Evolutionary conservation across 352 stramenopile genomes (phyloP), one percentile per base, ranked within the genome.

Genomic region (Thraustochytrium sp.): DNA sequence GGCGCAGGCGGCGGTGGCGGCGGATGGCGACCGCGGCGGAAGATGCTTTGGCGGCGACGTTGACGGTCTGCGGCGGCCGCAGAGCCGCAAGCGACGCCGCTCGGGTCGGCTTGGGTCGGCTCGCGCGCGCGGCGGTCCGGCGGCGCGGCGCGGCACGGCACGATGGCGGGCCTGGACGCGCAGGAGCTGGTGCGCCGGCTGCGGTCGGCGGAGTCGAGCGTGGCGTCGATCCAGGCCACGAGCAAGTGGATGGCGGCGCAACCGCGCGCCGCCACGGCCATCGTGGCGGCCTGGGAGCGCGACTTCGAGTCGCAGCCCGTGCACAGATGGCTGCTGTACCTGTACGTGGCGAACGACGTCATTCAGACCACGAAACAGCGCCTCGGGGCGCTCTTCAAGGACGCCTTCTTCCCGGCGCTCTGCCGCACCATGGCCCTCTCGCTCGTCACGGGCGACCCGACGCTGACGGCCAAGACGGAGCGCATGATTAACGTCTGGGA

Each of bases 301-400:
- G 65, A 77, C 23, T 40, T 44, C 29, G 65, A 18, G 40, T 18
- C 42, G 40, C 65, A 62, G 65, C 42, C 42, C 23, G 37, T 34
- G 26, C 4, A 26, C 46, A 61, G 42, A 11, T 49, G 68, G 53
- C 68, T 80, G 26, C 42, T 75, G 68, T 51, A 55, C 44, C 38
- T 80, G 26, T 80, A 80, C 51, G 68, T 80, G 34, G 68, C 68
- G 13, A 80, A 80, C 53, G 68, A 80, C 34, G 68, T 80, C 34
- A 51, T 80, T 4, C 68, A 80, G 49, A 80, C 68, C 13, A 80
- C 68, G 2, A 9, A 23, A 9, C 31, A 64, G 51, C 76, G 23
- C 9, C 26, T 18, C 42, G 68, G 68, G 23, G 8, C 31, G 13
- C 26, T 40, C 51, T 80, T 80, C 40, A 53, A 40, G 48, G 26